These are phyloP conservation scores for Avena eriantha DNA, from an alignment of 176 grass and related monocot genomes.

Conservation along the genomic window DNA sequence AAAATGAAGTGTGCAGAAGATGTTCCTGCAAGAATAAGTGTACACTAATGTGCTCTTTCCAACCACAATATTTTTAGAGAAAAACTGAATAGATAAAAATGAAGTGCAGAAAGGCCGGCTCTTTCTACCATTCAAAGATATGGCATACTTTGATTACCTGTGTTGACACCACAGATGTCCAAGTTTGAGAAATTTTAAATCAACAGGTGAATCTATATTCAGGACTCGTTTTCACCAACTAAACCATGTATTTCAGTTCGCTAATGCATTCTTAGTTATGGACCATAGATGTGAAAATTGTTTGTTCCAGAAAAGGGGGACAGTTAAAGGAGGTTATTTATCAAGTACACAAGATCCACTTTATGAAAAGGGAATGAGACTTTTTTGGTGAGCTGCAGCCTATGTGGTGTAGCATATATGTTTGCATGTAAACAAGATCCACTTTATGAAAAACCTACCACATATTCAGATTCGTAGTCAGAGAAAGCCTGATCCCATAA, in stretches of 20 bases:
- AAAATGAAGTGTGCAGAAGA: neutral
- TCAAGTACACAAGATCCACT: neutral
- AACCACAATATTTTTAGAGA: neutral
- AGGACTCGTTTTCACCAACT: neutral
- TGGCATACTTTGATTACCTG: neutral
- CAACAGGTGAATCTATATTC: neutral
- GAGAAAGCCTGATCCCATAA: constrained; percentile 10
- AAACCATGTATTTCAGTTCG: constrained; percentile 13
- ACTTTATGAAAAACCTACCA: neutral
- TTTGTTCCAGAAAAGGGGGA: neutral
- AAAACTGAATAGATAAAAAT: constrained; percentile 7
- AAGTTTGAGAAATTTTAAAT: neutral
- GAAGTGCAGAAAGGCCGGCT: neutral
- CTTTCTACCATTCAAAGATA: neutral
- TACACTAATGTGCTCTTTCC: constrained; percentile 16
- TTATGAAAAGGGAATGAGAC: neutral
- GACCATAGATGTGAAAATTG: neutral
- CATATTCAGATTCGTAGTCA: neutral
- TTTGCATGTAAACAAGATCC: neutral
- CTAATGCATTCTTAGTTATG: neutral
- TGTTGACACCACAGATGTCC: neutral
- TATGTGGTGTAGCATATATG: neutral
- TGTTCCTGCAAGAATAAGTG: neutral
- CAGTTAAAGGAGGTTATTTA: neutral
- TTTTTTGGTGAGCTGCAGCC: neutral